Percentiles rank a stretch among this genome's conserved stretches.
Evolutionary conservation across 257 asterid genomes (phyloP).

Genomic region (Solanum clarkiae): DNA sequence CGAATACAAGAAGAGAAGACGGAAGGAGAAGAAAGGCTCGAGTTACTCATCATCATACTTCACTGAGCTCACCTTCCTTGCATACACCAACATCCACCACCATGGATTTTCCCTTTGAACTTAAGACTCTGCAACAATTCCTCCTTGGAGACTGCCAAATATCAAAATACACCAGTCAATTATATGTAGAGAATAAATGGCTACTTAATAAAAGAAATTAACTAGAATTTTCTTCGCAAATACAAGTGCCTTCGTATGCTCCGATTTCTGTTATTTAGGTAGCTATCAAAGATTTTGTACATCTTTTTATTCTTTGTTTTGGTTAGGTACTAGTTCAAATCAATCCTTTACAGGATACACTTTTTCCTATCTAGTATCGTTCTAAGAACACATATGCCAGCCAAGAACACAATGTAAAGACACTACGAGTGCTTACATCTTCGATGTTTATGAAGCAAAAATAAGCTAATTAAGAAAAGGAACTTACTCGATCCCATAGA

Average conservation of each 20-base stretch:
- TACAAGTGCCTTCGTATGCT: background rate
- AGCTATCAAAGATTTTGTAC: background rate
- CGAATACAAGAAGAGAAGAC: background rate
- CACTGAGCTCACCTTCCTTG: slow-evolving; percentile 57
- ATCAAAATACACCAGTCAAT: background rate
- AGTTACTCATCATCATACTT: slow-evolving; percentile 3
- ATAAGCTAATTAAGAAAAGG: background rate
- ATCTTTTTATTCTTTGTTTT: background rate
- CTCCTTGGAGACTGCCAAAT: slow-evolving; percentile 68
- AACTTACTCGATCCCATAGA: slow-evolving; percentile 63
- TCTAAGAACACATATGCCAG: background rate
- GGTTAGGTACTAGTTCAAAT: background rate
- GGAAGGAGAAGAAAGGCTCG: background rate
- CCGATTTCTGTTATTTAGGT: background rate
- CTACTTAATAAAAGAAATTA: background rate
- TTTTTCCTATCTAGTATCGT: background rate
- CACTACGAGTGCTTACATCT: background rate
- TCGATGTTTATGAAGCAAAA: background rate
- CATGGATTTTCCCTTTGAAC: slow-evolving; percentile 27
- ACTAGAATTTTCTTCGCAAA: too few species aligned
- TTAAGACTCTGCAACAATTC: slow-evolving; percentile 61
- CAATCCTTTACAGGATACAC: background rate
- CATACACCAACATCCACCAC: slow-evolving; percentile 62
- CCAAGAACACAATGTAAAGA: background rate
- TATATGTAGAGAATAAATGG: background rate